Percentiles rank a stretch among this genome's conserved stretches.
phyloP scores from a whole-genome alignment of 768 basidiomycete genomes.

The Mycena pura region DNA sequence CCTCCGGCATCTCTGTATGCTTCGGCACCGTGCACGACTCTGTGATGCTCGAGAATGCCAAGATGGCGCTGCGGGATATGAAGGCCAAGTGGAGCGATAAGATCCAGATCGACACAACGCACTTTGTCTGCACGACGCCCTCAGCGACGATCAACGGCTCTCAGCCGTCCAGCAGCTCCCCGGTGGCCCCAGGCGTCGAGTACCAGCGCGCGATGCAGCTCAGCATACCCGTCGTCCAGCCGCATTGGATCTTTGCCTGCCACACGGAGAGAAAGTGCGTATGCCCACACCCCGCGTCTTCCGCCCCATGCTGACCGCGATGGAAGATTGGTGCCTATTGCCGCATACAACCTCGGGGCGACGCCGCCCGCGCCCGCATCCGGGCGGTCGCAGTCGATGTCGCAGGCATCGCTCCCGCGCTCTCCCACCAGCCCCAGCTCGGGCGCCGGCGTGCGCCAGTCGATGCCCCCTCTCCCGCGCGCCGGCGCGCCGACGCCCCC shows the following conservation, averaged over 20 bases:
- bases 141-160: slow-evolving; percentile 69
- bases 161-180: slow-evolving; percentile 56
- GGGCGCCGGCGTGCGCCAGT: slow-evolving; percentile 61
- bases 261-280: slow-evolving; percentile 81
- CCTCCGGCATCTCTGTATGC: slow-evolving; percentile 93
- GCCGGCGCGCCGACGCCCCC: slow-evolving; percentile 51
- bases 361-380: slow-evolving; percentile 56
- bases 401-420: slow-evolving; percentile 63
- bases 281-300: neutral
- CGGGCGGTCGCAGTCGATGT: slow-evolving; percentile 78
- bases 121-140: slow-evolving; percentile 96
- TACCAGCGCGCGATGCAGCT: slow-evolving; percentile 95
- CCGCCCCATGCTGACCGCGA: neutral
- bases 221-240: slow-evolving; percentile 94
- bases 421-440: slow-evolving; percentile 46
- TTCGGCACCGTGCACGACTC: slow-evolving; percentile 89
- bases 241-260: slow-evolving; percentile 94
- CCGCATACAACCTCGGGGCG: slow-evolving; percentile 80
- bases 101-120: slow-evolving; percentile 97
- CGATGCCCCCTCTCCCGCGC: slow-evolving; percentile 68
- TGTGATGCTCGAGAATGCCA: slow-evolving; percentile 79
- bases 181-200: slow-evolving; percentile 76
- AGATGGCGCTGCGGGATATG: slow-evolving; percentile 84
- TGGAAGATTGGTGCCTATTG: slow-evolving; percentile 85
- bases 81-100: slow-evolving; percentile 88